phyloP scores from a whole-genome alignment of 1,139 yeast species.

The Lodderomyces beijingensis region DNA sequence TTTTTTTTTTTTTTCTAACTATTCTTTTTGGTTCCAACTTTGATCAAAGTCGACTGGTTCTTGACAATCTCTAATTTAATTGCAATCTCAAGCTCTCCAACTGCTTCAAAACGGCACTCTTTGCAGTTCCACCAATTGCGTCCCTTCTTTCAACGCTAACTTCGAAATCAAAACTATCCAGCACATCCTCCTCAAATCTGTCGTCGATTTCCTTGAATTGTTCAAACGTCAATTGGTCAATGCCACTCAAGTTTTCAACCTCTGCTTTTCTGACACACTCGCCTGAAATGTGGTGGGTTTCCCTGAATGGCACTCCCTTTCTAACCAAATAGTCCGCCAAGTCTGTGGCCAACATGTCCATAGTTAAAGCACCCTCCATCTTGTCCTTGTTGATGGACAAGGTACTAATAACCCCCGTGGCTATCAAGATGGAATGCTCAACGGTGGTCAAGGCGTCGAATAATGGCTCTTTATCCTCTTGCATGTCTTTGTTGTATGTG shows the following conservation, averaged over 20 bases:
- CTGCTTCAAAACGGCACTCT: constrained; percentile 79
- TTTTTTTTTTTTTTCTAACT: too few species aligned
- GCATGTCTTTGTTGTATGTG: constrained; percentile 96
- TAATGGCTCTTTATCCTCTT: constrained; percentile 96
- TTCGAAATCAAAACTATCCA: constrained; percentile 82
- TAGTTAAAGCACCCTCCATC: constrained; percentile 86
- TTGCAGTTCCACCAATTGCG: constrained; percentile 97
- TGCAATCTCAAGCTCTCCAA: constrained; percentile 38
- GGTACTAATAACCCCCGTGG: constrained; percentile 94
- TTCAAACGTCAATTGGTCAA: constrained; percentile 70
- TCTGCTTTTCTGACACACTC: constrained; percentile 94
- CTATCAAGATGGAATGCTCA: constrained; percentile 87
- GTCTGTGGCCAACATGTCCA: constrained; percentile 99
- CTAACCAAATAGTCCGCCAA: constrained; percentile 95
- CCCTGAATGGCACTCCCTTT: constrained; percentile 98
- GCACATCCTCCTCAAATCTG: constrained; percentile 79
- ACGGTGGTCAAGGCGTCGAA: constrained; percentile 89
- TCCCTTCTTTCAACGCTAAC: constrained; percentile 93
- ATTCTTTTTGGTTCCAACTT: too few species aligned
- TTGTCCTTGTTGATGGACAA: constrained; percentile 63
- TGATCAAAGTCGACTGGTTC: too few species aligned
- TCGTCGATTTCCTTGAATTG: constrained; percentile 77
- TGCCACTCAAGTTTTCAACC: constrained; percentile 66
- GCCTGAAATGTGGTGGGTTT: constrained; percentile 97
- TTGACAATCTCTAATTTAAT: constrained; percentile 4